phyloP scores from a whole-genome alignment of 2,329 filamentous ascomycete genomes.

The Fusarium sp. region DNA sequence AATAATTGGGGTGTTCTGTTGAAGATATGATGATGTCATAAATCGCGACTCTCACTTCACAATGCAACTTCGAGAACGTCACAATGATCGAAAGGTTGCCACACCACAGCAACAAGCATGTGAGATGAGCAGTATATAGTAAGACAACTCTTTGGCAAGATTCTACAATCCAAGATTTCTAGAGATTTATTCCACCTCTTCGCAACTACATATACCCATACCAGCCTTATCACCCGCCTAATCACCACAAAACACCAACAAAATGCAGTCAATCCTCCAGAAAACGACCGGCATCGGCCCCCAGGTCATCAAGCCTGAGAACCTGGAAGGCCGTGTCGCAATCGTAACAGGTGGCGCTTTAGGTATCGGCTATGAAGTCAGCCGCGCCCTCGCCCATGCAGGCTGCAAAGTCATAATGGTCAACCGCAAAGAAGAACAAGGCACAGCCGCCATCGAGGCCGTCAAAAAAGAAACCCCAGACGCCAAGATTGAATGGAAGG shows the following conservation, averaged over 20 bases:
- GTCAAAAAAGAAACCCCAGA: conserved; percentile 42
- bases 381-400: conserved; percentile 48
- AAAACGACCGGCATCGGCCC: conserved; percentile 50
- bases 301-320: conserved; percentile 48
- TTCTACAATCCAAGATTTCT: background rate
- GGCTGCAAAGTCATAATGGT: conserved; percentile 53
- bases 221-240: background rate
- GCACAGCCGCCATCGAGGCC: conserved; percentile 43
- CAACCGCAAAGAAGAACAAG: conserved; percentile 50
- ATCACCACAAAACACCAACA: background rate
- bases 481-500: conserved; percentile 52
- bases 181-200: background rate
- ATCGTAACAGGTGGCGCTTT: conserved; percentile 53
- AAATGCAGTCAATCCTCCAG: conserved; percentile 54
- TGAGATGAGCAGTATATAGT: background rate
- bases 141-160: too few species aligned
- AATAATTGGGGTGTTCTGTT: too few species aligned
- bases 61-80: background rate
- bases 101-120: background rate
- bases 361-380: conserved; percentile 54
- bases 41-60: background rate
- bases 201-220: background rate
- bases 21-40: conserved; percentile 22
- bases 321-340: conserved; percentile 52
- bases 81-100: conserved; percentile 6